These are phyloP conservation scores for Solanum sejunctum DNA, from an alignment of 257 asterid species.

Conservation along the genomic window DNA sequence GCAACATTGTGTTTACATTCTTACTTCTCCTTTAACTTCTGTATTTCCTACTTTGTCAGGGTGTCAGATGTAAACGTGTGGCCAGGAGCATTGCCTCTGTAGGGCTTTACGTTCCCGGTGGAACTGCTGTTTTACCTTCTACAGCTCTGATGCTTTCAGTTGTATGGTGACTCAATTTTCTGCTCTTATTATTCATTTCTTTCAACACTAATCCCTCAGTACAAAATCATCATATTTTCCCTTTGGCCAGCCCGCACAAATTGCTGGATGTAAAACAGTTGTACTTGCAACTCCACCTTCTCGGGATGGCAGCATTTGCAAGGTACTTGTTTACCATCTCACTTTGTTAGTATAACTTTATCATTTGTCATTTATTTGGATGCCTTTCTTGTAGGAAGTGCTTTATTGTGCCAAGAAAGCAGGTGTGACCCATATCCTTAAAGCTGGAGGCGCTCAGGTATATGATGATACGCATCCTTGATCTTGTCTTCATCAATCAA, in stretches of 20 bases:
- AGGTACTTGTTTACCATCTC: slow-evolving; percentile 32
- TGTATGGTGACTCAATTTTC: slow-evolving; percentile 40
- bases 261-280: slow-evolving; percentile 94
- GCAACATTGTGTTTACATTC: background rate
- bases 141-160: slow-evolving; percentile 98
- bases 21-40: slow-evolving; percentile 3
- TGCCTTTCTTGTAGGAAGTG: slow-evolving; percentile 46
- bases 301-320: slow-evolving; percentile 82
- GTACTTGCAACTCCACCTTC: slow-evolving; percentile 97
- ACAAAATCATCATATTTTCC: slow-evolving; percentile 1
- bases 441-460: slow-evolving; percentile 99
- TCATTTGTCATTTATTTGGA: background rate
- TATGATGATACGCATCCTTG: background rate
- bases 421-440: slow-evolving; percentile 94
- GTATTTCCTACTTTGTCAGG: slow-evolving; percentile 31
- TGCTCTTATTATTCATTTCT: background rate
- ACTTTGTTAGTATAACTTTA: background rate
- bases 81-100: slow-evolving; percentile 82
- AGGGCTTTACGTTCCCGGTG: slow-evolving; percentile 99
- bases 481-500: background rate
- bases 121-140: slow-evolving; percentile 98
- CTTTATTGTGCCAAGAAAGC: slow-evolving; percentile 97
- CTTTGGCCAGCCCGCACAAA: slow-evolving; percentile 85
- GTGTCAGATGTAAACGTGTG: slow-evolving; percentile 92
- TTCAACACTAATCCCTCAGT: background rate